A percentile compares a stretch with the other conserved stretches of the same genome.
Evolutionary conservation across 768 basidiomycete genomes (phyloP).

Genomic region (Coprinopsis sp.): DNA sequence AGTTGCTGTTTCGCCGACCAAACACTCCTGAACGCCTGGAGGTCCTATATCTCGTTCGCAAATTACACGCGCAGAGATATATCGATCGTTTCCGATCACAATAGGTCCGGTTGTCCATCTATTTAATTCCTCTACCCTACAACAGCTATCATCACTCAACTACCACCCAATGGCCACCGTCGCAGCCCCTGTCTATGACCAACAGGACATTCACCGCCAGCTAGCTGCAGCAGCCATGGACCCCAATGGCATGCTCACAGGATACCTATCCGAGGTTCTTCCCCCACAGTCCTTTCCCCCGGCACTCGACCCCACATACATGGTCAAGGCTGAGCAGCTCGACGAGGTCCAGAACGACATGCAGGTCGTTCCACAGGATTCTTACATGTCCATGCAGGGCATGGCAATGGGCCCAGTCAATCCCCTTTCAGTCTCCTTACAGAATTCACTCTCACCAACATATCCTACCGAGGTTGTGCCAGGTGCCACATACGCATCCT

Average conservation of each 20-base stretch:
- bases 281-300: conserved; percentile 28
- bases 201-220: conserved; percentile 3
- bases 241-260: conserved; percentile 18
- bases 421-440: conserved; percentile 17
- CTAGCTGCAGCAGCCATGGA: too few relatives aligned
- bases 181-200: conserved; percentile 1
- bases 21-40: too few relatives aligned
- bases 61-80: not conserved
- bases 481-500: conserved; percentile 25
- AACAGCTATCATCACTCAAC: not conserved
- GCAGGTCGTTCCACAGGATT: conserved; percentile 36
- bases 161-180: conserved; percentile 3
- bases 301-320: conserved; percentile 24
- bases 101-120: not conserved
- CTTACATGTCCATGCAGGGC: conserved; percentile 25
- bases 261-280: conserved; percentile 17
- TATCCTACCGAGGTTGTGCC: conserved; percentile 39
- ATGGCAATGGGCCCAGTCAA: conserved; percentile 24
- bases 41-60: too few relatives aligned
- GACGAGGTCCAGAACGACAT: conserved; percentile 24
- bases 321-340: conserved; percentile 26
- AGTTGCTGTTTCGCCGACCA: too few relatives aligned
- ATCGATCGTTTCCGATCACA: conserved; percentile 5
- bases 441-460: conserved; percentile 28
- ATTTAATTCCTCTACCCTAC: conserved; percentile 1